Evolutionary conservation across 257 asterid genomes (phyloP), one percentile per base, ranked within the genome.

Genomic region (Rhazya stricta): DNA sequence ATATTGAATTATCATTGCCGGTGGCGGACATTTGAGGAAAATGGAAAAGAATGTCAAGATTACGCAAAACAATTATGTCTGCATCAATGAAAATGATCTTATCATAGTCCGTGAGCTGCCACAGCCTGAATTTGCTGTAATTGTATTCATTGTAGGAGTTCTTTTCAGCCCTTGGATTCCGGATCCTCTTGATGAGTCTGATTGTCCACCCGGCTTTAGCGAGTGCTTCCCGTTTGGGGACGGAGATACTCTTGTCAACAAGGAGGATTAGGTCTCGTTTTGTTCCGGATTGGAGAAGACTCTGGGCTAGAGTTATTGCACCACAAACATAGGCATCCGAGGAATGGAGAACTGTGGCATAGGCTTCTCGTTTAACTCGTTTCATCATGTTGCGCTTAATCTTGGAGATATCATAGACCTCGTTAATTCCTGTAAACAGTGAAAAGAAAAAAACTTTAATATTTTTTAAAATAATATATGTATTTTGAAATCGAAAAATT

Each of bases 11-110:
- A 73, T 82, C 96, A 56, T 93, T 93, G 5, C 98, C 98, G 4
- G 85, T 72, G n/a, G 97, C 98, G 0, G 98, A 86, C 82, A 91
- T 89, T 46, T 91, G 94, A 8, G 97, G 98, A 67, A 90, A 93
- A 57, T 73, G 67, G 86, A 93, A 93, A 61, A 93, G 84, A 43
- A 88, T 42, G 45, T 91, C 98, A 1, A 90, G 79, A 82, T 85
- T 88, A 15, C 91, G 92, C 10, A 93, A 74, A 19, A 91, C 82
- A 58, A 89, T 67, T 75, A 93, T 78, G 86, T 93, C 98, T 0
- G 98, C 79, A 69, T 93, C 97, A 66, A 93, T 86, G 88, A 93
- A 93, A 48, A 93, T 84, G 76, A 93, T 56, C n/a, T 90, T 90
- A 56, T 88, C 89, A 74, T 91, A 91, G 9, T 89, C 90, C 1